Conservation (phyloP, 2,329 filamentous ascomycete species). For the Nigrospora sphaerica region DNA sequence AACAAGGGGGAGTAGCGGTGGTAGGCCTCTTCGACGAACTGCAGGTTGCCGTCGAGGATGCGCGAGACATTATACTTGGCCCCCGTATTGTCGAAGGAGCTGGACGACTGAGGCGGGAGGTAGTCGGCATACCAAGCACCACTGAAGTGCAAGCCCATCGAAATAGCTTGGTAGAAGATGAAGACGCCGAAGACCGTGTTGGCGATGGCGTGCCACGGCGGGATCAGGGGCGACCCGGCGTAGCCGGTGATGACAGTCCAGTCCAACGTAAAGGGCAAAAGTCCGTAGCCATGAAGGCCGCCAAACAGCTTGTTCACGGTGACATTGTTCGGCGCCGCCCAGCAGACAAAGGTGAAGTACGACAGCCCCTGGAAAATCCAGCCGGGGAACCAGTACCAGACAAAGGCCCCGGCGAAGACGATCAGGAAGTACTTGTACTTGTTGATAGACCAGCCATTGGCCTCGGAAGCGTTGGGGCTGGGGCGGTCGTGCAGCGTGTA, state of each 20-base stretch:
- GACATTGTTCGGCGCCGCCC: constrained; percentile 38
- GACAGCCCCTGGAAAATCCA: constrained; percentile 41
- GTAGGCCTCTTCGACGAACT: constrained; percentile 46
- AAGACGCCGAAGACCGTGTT: constrained; percentile 23
- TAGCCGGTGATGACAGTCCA: constrained; percentile 26
- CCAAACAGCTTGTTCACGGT: constrained; percentile 44
- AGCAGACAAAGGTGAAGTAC: constrained; percentile 38
- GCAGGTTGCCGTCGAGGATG: constrained; percentile 40
- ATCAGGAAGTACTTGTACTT: constrained; percentile 38
- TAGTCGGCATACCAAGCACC: constrained; percentile 12
- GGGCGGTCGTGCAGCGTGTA: constrained; percentile 31
- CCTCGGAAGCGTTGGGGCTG: constrained; percentile 29
- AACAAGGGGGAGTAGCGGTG: constrained; percentile 48
- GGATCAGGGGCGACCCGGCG: not conserved
- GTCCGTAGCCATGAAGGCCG: constrained; percentile 26
- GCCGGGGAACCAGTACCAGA: constrained; percentile 48
- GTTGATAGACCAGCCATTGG: constrained; percentile 36
- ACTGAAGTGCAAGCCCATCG: constrained; percentile 22
- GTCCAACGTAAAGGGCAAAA: constrained; percentile 39
- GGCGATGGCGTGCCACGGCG: constrained; percentile 19
- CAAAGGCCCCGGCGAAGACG: constrained; percentile 32
- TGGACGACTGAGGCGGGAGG: constrained; percentile 6
- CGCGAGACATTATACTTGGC: constrained; percentile 40
- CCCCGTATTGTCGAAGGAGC: constrained; percentile 51
- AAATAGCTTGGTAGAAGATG: constrained; percentile 21